These are phyloP conservation scores for Dendrobium nobile DNA, from an alignment of 106 monocot genomes.

Conservation along the genomic window DNA sequence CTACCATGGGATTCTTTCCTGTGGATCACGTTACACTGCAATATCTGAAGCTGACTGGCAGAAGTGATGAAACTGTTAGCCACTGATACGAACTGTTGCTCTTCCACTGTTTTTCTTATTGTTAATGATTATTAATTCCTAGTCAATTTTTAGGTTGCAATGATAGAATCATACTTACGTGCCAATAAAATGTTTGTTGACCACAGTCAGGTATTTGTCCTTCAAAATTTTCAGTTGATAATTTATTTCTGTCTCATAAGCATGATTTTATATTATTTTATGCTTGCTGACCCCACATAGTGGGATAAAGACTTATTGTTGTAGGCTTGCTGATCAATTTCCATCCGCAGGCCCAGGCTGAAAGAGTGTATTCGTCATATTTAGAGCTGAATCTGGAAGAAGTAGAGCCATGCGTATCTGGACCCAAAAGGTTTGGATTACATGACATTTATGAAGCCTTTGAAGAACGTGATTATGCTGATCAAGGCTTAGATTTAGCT, in stretches of 20 bases:
- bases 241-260: not conserved
- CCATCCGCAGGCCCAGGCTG: constrained; percentile 53
- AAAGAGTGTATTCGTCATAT: constrained; percentile 80
- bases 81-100: not conserved
- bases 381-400: constrained; percentile 75
- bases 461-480: not conserved
- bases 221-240: not conserved
- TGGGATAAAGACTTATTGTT: not conserved
- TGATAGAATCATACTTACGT: constrained; percentile 77
- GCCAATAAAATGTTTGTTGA: constrained; percentile 85
- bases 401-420: constrained; percentile 87
- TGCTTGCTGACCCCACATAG: constrained; percentile 6
- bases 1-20: constrained; percentile 99
- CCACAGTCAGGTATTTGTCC: constrained; percentile 40
- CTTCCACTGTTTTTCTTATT: constrained; percentile 6
- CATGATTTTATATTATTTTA: constrained; percentile 2
- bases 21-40: constrained; percentile 88
- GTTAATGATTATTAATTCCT: not conserved
- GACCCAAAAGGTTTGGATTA: constrained; percentile 73
- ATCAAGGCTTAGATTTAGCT: not conserved
- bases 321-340: constrained; percentile 7
- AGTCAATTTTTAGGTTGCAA: constrained; percentile 47
- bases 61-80: constrained; percentile 91
- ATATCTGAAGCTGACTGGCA: constrained; percentile 86
- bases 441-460: constrained; percentile 5